phyloP scores from a whole-genome alignment of 2,329 filamentous ascomycete species.

The Penicillium sp. region DNA sequence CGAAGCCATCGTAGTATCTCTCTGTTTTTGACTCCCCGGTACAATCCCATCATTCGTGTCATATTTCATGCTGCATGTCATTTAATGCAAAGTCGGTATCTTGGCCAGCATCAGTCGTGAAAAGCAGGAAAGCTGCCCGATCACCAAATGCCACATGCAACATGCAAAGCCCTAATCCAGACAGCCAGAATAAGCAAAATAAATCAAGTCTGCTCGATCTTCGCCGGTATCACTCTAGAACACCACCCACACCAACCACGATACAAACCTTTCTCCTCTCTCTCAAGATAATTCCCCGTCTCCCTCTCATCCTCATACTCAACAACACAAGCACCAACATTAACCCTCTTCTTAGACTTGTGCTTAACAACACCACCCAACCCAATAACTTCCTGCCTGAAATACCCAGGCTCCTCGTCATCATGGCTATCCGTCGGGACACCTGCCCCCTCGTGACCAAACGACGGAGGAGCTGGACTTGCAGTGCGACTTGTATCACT shows the following conservation, averaged over 20 bases:
- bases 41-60: not conserved
- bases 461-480: slow-evolving; percentile 17
- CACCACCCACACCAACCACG: slow-evolving; percentile 94
- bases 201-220: slow-evolving; percentile 8
- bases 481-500: slow-evolving; percentile 17
- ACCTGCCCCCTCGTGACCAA: slow-evolving; percentile 16
- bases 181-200: not conserved
- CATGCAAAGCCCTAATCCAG: not conserved
- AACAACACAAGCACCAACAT: slow-evolving; percentile 72
- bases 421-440: slow-evolving; percentile 22
- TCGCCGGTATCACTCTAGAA: slow-evolving; percentile 57
- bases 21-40: not conserved
- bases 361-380: slow-evolving; percentile 81
- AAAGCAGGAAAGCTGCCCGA: not conserved
- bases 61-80: not conserved
- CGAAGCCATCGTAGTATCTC: not conserved
- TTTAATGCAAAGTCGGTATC: not conserved
- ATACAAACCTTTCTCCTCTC: slow-evolving; percentile 59
- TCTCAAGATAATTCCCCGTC: slow-evolving; percentile 55
- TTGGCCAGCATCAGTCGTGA: not conserved
- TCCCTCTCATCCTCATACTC: slow-evolving; percentile 73
- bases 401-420: slow-evolving; percentile 58
- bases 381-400: slow-evolving; percentile 79
- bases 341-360: slow-evolving; percentile 73
- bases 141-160: not conserved